Evolutionary conservation across 2,329 filamentous ascomycete species (phyloP), one percentile per base, ranked within the genome.

Genomic region (Xylaria sp.): DNA sequence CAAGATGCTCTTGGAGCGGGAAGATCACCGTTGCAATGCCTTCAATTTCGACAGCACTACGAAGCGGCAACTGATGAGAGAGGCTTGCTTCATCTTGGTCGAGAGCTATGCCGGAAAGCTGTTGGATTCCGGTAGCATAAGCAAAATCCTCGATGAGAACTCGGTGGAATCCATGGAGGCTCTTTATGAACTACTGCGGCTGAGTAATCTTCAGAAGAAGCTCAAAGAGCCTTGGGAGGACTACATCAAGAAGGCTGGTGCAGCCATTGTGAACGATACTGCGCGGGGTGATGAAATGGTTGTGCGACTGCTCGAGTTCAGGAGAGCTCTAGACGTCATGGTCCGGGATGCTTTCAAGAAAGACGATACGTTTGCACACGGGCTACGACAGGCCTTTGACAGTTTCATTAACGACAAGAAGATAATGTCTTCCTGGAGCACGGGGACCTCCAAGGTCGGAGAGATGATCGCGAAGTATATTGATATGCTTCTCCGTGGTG

Each of bases 381-480:
- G 83, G 9, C 80, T 99, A 66, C 84, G 94, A 58, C 91, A 97
- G 68, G 83, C 91, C 0, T 97, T 99, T 70, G 87, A 90, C 56
- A 82, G 80, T 0, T 97, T 97, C 68, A 96, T 99, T 80, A 99
- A 99, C 73, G 90, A 94, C 73, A 88, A 88, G 70, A 89, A 87
- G 70, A 86, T 84, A 1, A 81, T 84, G 6, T 79, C 85, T 3
- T 87, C 85, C 3, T 93, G 89, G 83, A 85, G 86, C 55, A 91
- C 90, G 0, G 88, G 92, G 58, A 95, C 92, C 58, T 91, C 92
- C 16, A 97, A 96, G 79, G 91, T 96, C 11, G 94, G 93, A 54
- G 94, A 99, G 77, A 96, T 97, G 92, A 95, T 97, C 67, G 95
- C 94, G 35, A 97, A 97, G 75, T 92, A 97, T 69, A 89, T 99